These are phyloP conservation scores for Epichloe bromicola DNA, from an alignment of 2,329 filamentous ascomycete genomes.

Conservation along the genomic window DNA sequence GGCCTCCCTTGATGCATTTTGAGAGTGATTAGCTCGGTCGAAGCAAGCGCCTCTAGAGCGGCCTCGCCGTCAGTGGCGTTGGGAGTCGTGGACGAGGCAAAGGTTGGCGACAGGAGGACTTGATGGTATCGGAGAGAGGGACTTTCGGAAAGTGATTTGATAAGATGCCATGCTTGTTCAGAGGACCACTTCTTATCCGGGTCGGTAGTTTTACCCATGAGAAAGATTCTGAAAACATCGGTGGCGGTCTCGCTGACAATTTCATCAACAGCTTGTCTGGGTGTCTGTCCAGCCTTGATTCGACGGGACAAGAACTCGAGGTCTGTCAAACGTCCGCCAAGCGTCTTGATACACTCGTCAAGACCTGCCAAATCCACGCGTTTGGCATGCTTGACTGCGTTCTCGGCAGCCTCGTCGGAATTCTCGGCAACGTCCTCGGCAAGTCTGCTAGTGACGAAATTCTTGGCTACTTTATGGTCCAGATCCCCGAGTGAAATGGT, in stretches of 20 bases:
- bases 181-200: constrained; percentile 55
- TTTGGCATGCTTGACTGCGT: constrained; percentile 7
- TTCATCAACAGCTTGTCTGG: constrained; percentile 66
- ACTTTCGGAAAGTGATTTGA: constrained; percentile 61
- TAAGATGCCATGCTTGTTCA: constrained; percentile 82
- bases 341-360: constrained; percentile 64
- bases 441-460: constrained; percentile 77
- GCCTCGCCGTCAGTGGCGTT: constrained; percentile 51
- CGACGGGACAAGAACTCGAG: constrained; percentile 87
- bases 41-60: constrained; percentile 67
- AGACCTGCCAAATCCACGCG: constrained; percentile 50
- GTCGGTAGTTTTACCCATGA: constrained; percentile 46
- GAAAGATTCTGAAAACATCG: constrained; percentile 88
- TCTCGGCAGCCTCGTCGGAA: constrained; percentile 13
- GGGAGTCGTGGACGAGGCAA: constrained; percentile 42
- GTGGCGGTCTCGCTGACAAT: constrained; percentile 82
- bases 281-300: constrained; percentile 75
- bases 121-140: constrained; percentile 69
- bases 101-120: constrained; percentile 63
- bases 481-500: constrained; percentile 79
- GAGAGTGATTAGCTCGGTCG: constrained; percentile 75
- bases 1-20: constrained; percentile 63
- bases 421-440: constrained; percentile 31
- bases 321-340: constrained; percentile 89
- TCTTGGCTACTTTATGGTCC: constrained; percentile 72